Percentiles rank a stretch among this genome's conserved stretches.
These are phyloP conservation scores for Aspergillus pseudoglaucus DNA, from an alignment of 2,329 filamentous ascomycete species.

Conservation along the genomic window DNA sequence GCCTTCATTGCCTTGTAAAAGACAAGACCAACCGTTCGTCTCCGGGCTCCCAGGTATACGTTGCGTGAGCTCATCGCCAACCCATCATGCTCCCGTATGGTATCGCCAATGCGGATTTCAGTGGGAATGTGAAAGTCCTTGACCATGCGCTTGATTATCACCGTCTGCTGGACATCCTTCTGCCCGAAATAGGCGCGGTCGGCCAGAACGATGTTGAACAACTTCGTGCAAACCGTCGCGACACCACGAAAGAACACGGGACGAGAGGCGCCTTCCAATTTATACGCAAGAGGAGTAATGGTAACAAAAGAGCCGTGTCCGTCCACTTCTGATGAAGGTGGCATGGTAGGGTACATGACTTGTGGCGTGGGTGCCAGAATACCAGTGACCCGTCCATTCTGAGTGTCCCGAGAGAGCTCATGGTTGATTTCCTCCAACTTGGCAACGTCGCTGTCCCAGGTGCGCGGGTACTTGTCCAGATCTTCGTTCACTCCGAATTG, in stretches of 20 bases:
- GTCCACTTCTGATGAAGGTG: constrained; percentile 62
- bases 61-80: constrained; percentile 89
- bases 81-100: constrained; percentile 70
- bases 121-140: constrained; percentile 77
- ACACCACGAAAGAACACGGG: constrained; percentile 97
- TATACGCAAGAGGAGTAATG: constrained; percentile 73
- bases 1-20: constrained; percentile 63
- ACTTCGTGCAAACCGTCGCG: constrained; percentile 91
- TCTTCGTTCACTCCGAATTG: constrained; percentile 92
- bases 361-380: constrained; percentile 78
- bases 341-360: constrained; percentile 83
- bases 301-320: constrained; percentile 85
- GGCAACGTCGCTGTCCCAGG: constrained; percentile 71
- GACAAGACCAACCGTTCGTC: constrained; percentile 66
- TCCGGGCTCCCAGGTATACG: constrained; percentile 75
- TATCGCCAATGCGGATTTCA: constrained; percentile 66
- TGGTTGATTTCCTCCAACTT: constrained; percentile 62
- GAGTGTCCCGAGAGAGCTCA: constrained; percentile 54
- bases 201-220: constrained; percentile 75
- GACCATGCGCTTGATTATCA: constrained; percentile 80
- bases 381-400: constrained; percentile 62
- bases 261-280: constrained; percentile 76
- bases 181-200: constrained; percentile 89
- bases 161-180: constrained; percentile 95
- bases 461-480: constrained; percentile 79